phyloP scores from a whole-genome alignment of 2,329 filamentous ascomycete species.

The Fusarium xylarioides region DNA sequence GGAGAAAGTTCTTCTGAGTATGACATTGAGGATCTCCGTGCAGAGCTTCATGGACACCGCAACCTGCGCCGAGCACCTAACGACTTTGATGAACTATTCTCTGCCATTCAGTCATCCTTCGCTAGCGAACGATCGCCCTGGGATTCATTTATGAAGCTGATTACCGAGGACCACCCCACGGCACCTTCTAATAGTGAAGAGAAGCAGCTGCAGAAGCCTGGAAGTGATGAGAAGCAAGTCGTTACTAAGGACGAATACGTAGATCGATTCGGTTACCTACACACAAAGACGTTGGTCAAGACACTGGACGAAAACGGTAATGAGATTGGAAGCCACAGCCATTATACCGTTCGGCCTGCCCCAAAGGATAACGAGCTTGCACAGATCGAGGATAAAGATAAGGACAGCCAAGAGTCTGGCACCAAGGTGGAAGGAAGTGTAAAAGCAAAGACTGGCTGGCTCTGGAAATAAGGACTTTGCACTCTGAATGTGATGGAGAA shows the following conservation, averaged over 20 bases:
- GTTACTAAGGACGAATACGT: slow-evolving; percentile 53
- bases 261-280: slow-evolving; percentile 55
- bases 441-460: slow-evolving; percentile 50
- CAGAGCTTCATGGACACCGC: slow-evolving; percentile 9
- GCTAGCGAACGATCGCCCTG: slow-evolving; percentile 52
- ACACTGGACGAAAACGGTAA: slow-evolving; percentile 54
- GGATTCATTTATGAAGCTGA: slow-evolving; percentile 51
- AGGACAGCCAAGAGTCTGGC: slow-evolving; percentile 12
- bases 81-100: slow-evolving; percentile 55
- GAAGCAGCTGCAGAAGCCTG: slow-evolving; percentile 10
- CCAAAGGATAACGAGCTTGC: slow-evolving; percentile 29
- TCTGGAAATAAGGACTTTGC: slow-evolving; percentile 50
- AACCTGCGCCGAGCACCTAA: slow-evolving; percentile 38
- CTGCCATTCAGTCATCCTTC: slow-evolving; percentile 49
- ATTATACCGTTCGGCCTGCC: slow-evolving; percentile 46
- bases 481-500: not conserved
- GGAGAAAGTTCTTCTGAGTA: slow-evolving; percentile 1
- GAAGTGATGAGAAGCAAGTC: slow-evolving; percentile 43
- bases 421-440: slow-evolving; percentile 22
- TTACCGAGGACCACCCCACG: slow-evolving; percentile 37
- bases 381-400: slow-evolving; percentile 21
- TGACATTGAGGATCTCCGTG: slow-evolving; percentile 1
- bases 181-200: slow-evolving; percentile 3
- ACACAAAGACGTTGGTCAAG: slow-evolving; percentile 53
- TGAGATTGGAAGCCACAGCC: slow-evolving; percentile 51